Conservation (phyloP, 1,284 basidiomycete species). For the Vanrija humicola region DNA sequence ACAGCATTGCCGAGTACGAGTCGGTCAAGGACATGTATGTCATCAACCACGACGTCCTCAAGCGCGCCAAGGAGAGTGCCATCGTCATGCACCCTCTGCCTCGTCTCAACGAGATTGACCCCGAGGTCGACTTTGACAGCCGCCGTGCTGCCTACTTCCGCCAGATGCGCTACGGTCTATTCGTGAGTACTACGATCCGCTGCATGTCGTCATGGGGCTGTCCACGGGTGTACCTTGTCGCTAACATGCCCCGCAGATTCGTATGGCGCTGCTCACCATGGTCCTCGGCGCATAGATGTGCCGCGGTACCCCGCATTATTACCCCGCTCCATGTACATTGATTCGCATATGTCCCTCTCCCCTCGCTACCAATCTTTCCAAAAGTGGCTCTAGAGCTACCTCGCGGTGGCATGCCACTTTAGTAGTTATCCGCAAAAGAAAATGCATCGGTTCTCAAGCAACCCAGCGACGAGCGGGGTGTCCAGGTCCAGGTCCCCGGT, state of each 20-base stretch:
- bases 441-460: too few relatives aligned
- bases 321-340: too few relatives aligned
- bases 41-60: slow-evolving; percentile 87
- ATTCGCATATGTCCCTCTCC: too few relatives aligned
- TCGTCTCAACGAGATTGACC: slow-evolving; percentile 92
- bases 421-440: too few relatives aligned
- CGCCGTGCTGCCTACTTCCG: slow-evolving; percentile 95
- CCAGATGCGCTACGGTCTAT: slow-evolving; percentile 97
- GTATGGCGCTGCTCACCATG: slow-evolving; percentile 70
- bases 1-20: slow-evolving; percentile 75
- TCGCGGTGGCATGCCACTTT: too few relatives aligned
- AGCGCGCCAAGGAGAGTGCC: slow-evolving; percentile 89
- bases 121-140: slow-evolving; percentile 95
- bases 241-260: slow-evolving; percentile 53
- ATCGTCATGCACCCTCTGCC: slow-evolving; percentile 99
- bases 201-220: slow-evolving; percentile 49
- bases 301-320: too few relatives aligned
- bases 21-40: slow-evolving; percentile 89
- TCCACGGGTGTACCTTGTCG: not conserved
- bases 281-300: slow-evolving; percentile 54
- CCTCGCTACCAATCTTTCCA: too few relatives aligned
- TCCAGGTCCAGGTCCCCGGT: too few relatives aligned
- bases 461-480: too few relatives aligned
- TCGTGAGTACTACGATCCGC: slow-evolving; percentile 38
- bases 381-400: too few relatives aligned